A percentile compares a stretch with the other conserved stretches of the same genome.
These are phyloP conservation scores for Fusarium tupiense DNA, from an alignment of 2,329 filamentous ascomycete species.

Conservation along the genomic window DNA sequence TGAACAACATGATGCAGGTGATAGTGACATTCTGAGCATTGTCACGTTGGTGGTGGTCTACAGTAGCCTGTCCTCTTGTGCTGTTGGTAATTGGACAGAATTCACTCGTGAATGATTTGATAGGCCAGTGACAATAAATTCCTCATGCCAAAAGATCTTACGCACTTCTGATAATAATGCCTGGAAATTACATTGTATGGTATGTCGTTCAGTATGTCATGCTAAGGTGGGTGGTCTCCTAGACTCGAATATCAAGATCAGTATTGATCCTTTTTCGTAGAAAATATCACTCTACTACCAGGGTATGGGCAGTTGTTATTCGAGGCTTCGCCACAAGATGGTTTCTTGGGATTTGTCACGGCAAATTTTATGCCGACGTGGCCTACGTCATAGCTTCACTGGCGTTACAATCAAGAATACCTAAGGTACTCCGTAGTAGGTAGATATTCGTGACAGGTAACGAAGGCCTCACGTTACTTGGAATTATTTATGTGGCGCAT, in stretches of 20 bases:
- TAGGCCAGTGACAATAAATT: background rate
- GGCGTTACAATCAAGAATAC: background rate
- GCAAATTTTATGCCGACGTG: slow-evolving; percentile 26
- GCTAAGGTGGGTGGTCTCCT: background rate
- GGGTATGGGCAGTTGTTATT: background rate
- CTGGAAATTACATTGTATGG: background rate
- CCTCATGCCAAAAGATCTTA: background rate
- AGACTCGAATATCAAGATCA: background rate
- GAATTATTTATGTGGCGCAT: slow-evolving; percentile 8
- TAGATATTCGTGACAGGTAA: background rate
- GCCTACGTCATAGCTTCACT: slow-evolving; percentile 22
- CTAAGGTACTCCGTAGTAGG: background rate
- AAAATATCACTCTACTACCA: background rate
- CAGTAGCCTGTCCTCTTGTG: background rate
- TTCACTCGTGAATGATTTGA: slow-evolving; percentile 6
- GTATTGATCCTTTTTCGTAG: background rate
- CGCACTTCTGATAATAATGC: background rate
- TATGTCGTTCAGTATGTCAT: background rate
- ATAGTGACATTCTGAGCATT: slow-evolving; percentile 11
- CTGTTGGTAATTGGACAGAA: background rate
- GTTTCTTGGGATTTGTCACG: background rate
- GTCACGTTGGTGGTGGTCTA: background rate
- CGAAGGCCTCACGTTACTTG: slow-evolving; percentile 22
- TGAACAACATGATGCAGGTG: slow-evolving; percentile 19
- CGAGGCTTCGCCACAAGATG: background rate